Evolutionary conservation across 2,329 filamentous ascomycete species (phyloP).

Genomic region (Epichloe baconii): DNA sequence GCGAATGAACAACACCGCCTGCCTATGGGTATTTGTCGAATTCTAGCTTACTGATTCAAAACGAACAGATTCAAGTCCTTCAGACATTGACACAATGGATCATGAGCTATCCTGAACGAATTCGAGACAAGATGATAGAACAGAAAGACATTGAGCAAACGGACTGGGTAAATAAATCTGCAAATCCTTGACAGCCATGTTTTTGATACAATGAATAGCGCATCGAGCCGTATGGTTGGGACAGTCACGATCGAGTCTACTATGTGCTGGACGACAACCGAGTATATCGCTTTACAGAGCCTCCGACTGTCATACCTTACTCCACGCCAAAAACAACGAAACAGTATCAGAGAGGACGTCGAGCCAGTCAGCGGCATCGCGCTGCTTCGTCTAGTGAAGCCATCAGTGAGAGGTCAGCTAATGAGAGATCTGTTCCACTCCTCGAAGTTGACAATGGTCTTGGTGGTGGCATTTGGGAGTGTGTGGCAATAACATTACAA

Average conservation of each 20-base stretch:
- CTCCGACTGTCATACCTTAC: slow-evolving; percentile 47
- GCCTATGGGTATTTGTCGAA: no score
- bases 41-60: neutral
- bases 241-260: slow-evolving; percentile 73
- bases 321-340: slow-evolving; percentile 53
- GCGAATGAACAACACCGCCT: neutral
- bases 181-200: slow-evolving; percentile 5
- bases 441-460: slow-evolving; percentile 41
- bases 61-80: slow-evolving; percentile 52
- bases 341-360: slow-evolving; percentile 32
- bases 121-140: slow-evolving; percentile 77
- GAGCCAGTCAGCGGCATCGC: slow-evolving; percentile 62
- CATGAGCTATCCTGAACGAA: slow-evolving; percentile 72
- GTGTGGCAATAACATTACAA: slow-evolving; percentile 65
- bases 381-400: slow-evolving; percentile 24
- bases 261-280: slow-evolving; percentile 90
- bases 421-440: slow-evolving; percentile 11
- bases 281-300: slow-evolving; percentile 77
- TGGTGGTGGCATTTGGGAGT: slow-evolving; percentile 78
- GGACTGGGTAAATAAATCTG: slow-evolving; percentile 52
- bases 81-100: slow-evolving; percentile 86
- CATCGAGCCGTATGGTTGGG: slow-evolving; percentile 80
- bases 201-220: slow-evolving; percentile 30
- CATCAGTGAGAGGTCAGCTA: slow-evolving; percentile 17
- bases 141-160: slow-evolving; percentile 70